A percentile compares a stretch with the other conserved stretches of the same genome.
Evolutionary conservation across 768 basidiomycete genomes (phyloP).

Genomic region (Agrocybe pediades): DNA sequence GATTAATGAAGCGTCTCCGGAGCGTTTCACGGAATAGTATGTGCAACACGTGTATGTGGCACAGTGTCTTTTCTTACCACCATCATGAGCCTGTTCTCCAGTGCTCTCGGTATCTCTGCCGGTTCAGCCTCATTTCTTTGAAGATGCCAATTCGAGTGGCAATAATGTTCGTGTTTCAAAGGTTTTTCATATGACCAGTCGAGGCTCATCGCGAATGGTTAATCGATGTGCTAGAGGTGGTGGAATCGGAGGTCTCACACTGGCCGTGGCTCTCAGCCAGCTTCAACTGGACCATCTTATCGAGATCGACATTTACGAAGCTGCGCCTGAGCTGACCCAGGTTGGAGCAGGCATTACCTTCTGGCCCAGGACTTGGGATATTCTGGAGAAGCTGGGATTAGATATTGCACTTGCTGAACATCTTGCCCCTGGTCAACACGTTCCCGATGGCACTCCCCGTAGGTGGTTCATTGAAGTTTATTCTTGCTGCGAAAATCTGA

Average conservation of each 20-base stretch:
- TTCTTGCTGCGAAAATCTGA: not conserved
- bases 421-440: slow-evolving; percentile 7
- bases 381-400: slow-evolving; percentile 40
- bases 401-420: slow-evolving; percentile 10
- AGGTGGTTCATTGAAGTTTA: not conserved
- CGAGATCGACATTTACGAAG: slow-evolving; percentile 46
- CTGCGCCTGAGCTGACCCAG: slow-evolving; percentile 38
- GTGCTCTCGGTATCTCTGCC: not conserved
- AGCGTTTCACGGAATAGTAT: too few relatives aligned
- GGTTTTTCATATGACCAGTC: not conserved
- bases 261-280: slow-evolving; percentile 19
- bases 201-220: not conserved
- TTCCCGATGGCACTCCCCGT: not conserved
- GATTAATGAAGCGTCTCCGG: too few relatives aligned
- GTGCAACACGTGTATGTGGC: too few relatives aligned
- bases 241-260: slow-evolving; percentile 33
- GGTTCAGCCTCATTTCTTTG: not conserved
- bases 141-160: not conserved
- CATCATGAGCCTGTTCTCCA: too few relatives aligned
- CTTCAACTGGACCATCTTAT: slow-evolving; percentile 20
- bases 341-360: slow-evolving; percentile 46
- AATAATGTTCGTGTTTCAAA: not conserved
- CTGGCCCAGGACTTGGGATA: slow-evolving; percentile 41
- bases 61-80: too few relatives aligned
- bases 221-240: slow-evolving; percentile 25